Percentiles rank a stretch among this genome's conserved stretches.
Conservation (phyloP, 345 rosid genomes). For the Eucalyptus virginea region DNA sequence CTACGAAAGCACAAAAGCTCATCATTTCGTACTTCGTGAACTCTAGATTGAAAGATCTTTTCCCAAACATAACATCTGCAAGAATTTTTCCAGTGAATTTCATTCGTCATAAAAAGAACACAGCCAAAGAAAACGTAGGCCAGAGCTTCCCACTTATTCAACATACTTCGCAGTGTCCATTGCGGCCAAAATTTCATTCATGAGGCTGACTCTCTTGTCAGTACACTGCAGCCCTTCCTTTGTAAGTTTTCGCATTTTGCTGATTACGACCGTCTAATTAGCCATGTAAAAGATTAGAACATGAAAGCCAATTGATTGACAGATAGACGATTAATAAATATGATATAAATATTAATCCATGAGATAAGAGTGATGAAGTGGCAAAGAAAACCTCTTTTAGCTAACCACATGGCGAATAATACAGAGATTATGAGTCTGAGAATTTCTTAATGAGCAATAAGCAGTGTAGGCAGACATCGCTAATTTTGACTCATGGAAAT, state of each 20-base stretch:
- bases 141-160: slow-evolving; percentile 3
- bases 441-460: no score
- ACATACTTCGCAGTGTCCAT: slow-evolving; percentile 94
- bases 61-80: slow-evolving; percentile 95
- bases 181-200: slow-evolving; percentile 14
- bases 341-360: background rate
- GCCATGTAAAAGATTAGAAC: background rate
- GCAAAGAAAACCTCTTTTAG: background rate
- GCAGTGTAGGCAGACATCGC: no score
- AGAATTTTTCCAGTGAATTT: background rate
- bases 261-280: slow-evolving; percentile 41
- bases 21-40: slow-evolving; percentile 53
- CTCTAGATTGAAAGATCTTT: slow-evolving; percentile 67
- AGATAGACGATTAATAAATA: background rate
- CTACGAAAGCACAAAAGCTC: slow-evolving; percentile 87
- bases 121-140: background rate
- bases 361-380: background rate
- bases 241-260: background rate
- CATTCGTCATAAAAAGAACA: background rate
- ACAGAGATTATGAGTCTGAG: no score
- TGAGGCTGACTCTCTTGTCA: background rate
- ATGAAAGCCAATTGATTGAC: background rate
- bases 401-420: background rate
- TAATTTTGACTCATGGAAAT: no score
- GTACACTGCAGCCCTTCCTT: background rate